phyloP scores from a whole-genome alignment of 1,284 basidiomycete genomes.

The Rhizoctonia solani region DNA sequence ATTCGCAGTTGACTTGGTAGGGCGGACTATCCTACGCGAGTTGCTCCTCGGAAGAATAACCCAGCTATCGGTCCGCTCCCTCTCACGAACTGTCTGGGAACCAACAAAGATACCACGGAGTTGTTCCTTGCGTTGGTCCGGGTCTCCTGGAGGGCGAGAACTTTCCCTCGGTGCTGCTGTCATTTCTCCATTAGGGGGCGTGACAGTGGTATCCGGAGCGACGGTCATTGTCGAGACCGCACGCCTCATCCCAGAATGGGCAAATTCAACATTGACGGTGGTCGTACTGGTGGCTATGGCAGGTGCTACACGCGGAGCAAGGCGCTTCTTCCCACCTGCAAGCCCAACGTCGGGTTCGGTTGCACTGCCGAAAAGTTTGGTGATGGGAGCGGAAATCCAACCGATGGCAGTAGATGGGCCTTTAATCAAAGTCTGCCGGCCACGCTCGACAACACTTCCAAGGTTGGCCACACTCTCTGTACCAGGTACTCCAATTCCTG shows the following conservation, averaged over 20 bases:
- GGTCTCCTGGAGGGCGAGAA: slow-evolving; percentile 16
- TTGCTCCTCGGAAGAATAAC: slow-evolving; percentile 29
- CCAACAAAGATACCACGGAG: slow-evolving; percentile 31
- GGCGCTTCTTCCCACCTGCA: slow-evolving; percentile 39
- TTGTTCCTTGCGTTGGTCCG: slow-evolving; percentile 23
- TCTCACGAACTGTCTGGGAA: slow-evolving; percentile 19
- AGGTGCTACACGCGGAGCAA: slow-evolving; percentile 74
- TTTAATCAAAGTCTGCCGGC: slow-evolving; percentile 42
- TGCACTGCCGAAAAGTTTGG: slow-evolving; percentile 64
- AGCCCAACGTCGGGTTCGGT: slow-evolving; percentile 39
- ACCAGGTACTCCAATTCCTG: slow-evolving; percentile 46
- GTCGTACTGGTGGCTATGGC: slow-evolving; percentile 83
- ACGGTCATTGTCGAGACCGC: slow-evolving; percentile 62
- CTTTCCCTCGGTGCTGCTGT: neutral
- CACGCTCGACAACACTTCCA: slow-evolving; percentile 46
- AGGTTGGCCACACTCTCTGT: slow-evolving; percentile 56
- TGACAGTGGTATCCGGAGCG: slow-evolving; percentile 16
- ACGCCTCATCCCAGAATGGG: slow-evolving; percentile 70
- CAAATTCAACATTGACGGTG: slow-evolving; percentile 93
- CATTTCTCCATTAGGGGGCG: neutral
- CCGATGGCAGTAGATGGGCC: slow-evolving; percentile 47
- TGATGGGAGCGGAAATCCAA: slow-evolving; percentile 82
- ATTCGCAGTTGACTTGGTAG: slow-evolving; percentile 39
- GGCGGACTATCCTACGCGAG: slow-evolving; percentile 11
- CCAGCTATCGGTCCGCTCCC: slow-evolving; percentile 23